Conservation (phyloP, 2,329 filamentous ascomycete genomes). For the Rhynchosporium agropyri region DNA sequence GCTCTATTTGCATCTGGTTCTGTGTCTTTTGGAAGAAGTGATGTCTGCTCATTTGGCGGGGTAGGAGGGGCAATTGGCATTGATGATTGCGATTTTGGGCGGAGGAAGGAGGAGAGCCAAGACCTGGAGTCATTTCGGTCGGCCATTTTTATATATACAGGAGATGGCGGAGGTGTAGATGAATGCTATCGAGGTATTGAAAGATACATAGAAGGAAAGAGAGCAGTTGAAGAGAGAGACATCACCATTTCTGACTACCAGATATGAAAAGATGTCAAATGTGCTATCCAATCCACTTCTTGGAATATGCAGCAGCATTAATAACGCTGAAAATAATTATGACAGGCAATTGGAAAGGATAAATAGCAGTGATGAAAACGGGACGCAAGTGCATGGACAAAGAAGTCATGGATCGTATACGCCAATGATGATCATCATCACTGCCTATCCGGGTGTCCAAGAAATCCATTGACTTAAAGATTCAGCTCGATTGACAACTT, state of each 20-base stretch:
- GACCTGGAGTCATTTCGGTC: conserved; percentile 34
- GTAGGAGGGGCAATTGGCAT: conserved; percentile 30
- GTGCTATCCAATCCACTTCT: not conserved
- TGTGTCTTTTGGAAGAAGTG: conserved; percentile 35
- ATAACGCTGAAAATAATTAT: conserved; percentile 5
- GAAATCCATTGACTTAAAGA: not conserved
- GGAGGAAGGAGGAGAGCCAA: conserved; percentile 39
- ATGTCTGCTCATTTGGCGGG: conserved; percentile 39
- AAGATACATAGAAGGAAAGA: not conserved
- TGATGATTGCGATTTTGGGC: conserved; percentile 26
- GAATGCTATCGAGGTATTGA: conserved; percentile 3
- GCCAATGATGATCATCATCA: conserved; percentile 4
- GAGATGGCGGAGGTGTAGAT: not conserved
- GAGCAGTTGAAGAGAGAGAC: not conserved
- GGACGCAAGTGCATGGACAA: conserved; percentile 11
- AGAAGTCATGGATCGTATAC: not conserved
- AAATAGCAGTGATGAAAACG: conserved; percentile 11
- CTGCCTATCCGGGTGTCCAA: not conserved
- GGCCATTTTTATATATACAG: conserved; percentile 24
- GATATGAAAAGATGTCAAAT: conserved; percentile 6
- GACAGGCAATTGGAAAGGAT: conserved; percentile 7
- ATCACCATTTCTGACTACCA: not conserved
- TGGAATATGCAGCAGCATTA: conserved; percentile 6
- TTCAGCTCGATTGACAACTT: not conserved
- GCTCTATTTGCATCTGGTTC: conserved; percentile 19